Conservation (phyloP, 1,284 basidiomycete species). For the Pseudozyma sp. region DNA sequence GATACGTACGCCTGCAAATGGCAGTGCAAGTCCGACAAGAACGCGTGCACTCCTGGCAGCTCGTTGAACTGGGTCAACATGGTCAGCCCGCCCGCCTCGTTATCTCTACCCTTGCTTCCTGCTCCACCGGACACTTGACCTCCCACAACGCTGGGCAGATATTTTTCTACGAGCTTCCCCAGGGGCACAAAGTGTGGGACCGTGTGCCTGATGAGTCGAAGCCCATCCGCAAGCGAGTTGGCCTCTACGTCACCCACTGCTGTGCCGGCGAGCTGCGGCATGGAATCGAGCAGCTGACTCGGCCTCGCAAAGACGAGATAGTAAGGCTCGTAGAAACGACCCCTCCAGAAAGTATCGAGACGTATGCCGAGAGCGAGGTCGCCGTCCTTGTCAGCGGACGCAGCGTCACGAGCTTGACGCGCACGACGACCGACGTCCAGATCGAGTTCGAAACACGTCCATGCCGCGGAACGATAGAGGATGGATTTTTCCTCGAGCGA, state of each 20-base stretch:
- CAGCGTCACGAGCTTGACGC: constrained; percentile 21
- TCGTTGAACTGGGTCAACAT: constrained; percentile 41
- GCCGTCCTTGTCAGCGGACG: constrained; percentile 29
- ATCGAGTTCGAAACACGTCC: constrained; percentile 58
- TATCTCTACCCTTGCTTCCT: constrained; percentile 27
- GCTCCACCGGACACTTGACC: constrained; percentile 25
- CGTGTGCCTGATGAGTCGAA: constrained; percentile 52
- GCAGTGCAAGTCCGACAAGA: constrained; percentile 46
- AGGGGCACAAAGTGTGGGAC: constrained; percentile 58
- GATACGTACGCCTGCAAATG: constrained; percentile 54
- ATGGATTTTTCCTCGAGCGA: constrained; percentile 48
- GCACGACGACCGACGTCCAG: constrained; percentile 54
- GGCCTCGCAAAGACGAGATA: constrained; percentile 53
- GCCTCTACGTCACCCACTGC: constrained; percentile 24
- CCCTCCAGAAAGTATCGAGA: constrained; percentile 53
- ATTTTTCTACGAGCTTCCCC: constrained; percentile 41
- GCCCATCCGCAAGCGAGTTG: constrained; percentile 16
- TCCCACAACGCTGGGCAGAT: constrained; percentile 34
- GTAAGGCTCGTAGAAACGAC: constrained; percentile 53
- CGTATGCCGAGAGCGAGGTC: constrained; percentile 51
- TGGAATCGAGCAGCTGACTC: constrained; percentile 37
- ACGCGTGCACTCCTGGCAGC: constrained; percentile 45
- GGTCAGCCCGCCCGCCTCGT: constrained; percentile 41
- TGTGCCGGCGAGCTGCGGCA: constrained; percentile 26
- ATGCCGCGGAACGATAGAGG: constrained; percentile 47